These are phyloP conservation scores for Aspergillus egyptiacus DNA, from an alignment of 495 filamentous ascomycete genomes.

Conservation along the genomic window DNA sequence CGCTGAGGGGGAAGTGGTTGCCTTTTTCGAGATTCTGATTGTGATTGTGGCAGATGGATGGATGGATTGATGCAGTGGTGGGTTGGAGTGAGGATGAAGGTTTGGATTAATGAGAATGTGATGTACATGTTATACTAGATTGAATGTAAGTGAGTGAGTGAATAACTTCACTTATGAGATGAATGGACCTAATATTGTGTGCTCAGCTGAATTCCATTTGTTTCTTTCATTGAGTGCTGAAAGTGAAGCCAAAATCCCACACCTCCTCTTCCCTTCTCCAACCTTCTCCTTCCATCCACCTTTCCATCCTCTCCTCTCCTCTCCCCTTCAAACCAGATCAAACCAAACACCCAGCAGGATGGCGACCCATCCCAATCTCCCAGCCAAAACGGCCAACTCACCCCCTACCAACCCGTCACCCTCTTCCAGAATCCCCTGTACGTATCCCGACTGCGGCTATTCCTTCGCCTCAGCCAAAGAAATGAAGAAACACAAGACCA, in stretches of 20 bases:
- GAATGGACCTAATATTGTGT: too few relatives aligned
- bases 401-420: neutral
- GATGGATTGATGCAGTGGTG: neutral
- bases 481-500: constrained; percentile 45
- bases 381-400: too few relatives aligned
- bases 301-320: neutral
- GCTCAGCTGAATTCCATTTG: too few relatives aligned
- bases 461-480: constrained; percentile 48
- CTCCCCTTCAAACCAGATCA: neutral
- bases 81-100: too few relatives aligned
- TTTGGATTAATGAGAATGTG: neutral
- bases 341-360: too few relatives aligned
- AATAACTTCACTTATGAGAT: too few relatives aligned
- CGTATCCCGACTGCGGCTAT: constrained; percentile 53
- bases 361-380: too few relatives aligned
- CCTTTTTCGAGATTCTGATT: constrained; percentile 9
- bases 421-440: constrained; percentile 44
- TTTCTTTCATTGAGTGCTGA: neutral
- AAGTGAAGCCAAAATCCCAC: neutral
- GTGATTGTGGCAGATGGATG: neutral
- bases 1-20: constrained; percentile 88
- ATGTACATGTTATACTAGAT: too few relatives aligned
- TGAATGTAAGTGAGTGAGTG: too few relatives aligned
- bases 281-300: too few relatives aligned
- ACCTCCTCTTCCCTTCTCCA: neutral